These are phyloP conservation scores for Pyrenula aspistea DNA, from an alignment of 495 filamentous ascomycete species.

Conservation along the genomic window DNA sequence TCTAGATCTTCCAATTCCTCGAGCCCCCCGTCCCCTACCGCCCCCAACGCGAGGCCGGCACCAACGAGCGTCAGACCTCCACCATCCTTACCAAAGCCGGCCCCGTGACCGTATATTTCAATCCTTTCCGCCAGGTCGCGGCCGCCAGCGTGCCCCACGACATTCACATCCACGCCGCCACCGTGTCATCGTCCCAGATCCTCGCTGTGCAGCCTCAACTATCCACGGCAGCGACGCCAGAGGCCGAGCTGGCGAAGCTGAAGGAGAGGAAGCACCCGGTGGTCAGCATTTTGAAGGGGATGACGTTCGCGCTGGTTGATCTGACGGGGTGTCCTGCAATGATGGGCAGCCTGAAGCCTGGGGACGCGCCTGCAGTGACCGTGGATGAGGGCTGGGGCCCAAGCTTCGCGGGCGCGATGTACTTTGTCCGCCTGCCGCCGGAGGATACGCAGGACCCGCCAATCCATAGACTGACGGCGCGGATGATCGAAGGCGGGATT, in stretches of 20 bases:
- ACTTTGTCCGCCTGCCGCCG: slow-evolving; percentile 38
- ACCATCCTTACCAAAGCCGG: slow-evolving; percentile 48
- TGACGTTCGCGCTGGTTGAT: slow-evolving; percentile 49
- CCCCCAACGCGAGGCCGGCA: slow-evolving; percentile 19
- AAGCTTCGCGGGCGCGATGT: slow-evolving; percentile 34
- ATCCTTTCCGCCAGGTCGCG: slow-evolving; percentile 20
- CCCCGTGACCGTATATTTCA: slow-evolving; percentile 21
- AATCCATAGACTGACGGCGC: slow-evolving; percentile 20
- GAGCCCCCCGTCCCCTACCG: slow-evolving; percentile 13
- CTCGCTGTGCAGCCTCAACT: slow-evolving; percentile 15
- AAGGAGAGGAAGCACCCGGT: slow-evolving; percentile 23
- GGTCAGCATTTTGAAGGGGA: slow-evolving; percentile 57
- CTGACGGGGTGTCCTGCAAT: slow-evolving; percentile 21
- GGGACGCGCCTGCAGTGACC: slow-evolving; percentile 6
- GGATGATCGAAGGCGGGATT: slow-evolving; percentile 42
- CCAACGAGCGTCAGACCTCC: slow-evolving; percentile 10
- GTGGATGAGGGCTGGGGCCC: slow-evolving; percentile 47
- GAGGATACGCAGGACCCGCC: slow-evolving; percentile 9
- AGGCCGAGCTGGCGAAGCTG: slow-evolving; percentile 9
- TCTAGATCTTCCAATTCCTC: not conserved
- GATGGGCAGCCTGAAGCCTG: slow-evolving; percentile 14
- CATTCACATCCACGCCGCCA: slow-evolving; percentile 40
- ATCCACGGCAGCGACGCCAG: not conserved
- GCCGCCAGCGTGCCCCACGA: slow-evolving; percentile 47
- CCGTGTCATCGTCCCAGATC: slow-evolving; percentile 10